Evolutionary conservation across 164 flowering plant species (phyloP), one percentile per base, ranked within the genome.

Genomic region (Cinnamomum chago): DNA sequence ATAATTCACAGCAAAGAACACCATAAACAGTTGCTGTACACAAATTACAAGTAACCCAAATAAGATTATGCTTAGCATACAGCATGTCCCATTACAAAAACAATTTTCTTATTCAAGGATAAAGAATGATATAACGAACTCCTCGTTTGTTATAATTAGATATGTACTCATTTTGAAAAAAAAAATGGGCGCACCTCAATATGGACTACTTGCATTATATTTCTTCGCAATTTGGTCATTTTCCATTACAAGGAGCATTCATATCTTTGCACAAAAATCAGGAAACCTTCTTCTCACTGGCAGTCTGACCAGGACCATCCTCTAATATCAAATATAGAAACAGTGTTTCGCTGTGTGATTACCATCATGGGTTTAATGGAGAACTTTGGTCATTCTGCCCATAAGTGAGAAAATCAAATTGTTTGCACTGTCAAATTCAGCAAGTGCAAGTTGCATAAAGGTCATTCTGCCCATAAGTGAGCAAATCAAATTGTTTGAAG

Each of bases 31-130:
- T 5, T 55, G 60, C 1, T 55, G 60, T 55, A 55, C n/a, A 55
- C 4, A 55, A 20, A 73, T 76, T 82, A 82, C 88, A 83, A 76
- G 64, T 73, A 7, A 40, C 47, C 11, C 60, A 50, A 22, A 76
- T 64, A 70, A 74, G 58, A 50, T 27, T 71, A 71, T 28, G 50
- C 30, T 47, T 35, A 40, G 70, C 76, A 76, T 70, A 65, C 76
- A 20, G 6, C 66, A 2, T 7, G 23, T 11, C 27, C 71, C 55
- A 47, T 68, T 68, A 20, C 11, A 47, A 18, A 47, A 68, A 11
- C 20, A 47, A 68, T 51, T 5, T 47, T 47, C 55, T 6, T 35
- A 22, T 62, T 30, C 2, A 22, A 24, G 71, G 64, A 17, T 30
- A 72, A 72, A 62, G 67, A 72, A 72, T 72, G 74, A 62, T 60